phyloP scores from a whole-genome alignment of 805 yeast species.

The Pichia kluyveri region DNA sequence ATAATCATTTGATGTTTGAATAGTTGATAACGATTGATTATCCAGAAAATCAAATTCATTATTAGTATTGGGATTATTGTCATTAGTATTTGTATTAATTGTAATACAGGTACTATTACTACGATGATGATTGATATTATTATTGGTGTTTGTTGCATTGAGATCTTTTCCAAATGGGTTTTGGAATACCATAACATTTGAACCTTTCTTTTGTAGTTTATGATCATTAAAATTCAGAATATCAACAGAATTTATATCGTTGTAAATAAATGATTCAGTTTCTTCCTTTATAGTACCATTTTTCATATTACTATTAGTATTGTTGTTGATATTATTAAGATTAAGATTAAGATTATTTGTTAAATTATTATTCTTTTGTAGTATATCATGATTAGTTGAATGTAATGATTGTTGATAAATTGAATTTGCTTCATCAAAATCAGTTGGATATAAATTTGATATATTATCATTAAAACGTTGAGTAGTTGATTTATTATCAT shows the following conservation, averaged over 20 bases:
- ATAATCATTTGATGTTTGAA: slow-evolving; percentile 1
- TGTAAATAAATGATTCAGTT: slow-evolving; percentile 24
- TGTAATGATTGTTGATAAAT: slow-evolving; percentile 19
- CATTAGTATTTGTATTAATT: neutral
- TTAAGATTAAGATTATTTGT: slow-evolving; percentile 2
- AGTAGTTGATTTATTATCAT: neutral
- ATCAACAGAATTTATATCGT: slow-evolving; percentile 13
- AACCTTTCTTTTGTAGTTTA: slow-evolving; percentile 4
- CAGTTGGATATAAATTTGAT: neutral
- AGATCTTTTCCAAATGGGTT: slow-evolving; percentile 1
- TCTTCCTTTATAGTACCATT: slow-evolving; percentile 1
- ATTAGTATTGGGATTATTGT: slow-evolving; percentile 7
- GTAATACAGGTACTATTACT: slow-evolving; percentile 6
- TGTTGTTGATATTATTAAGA: neutral
- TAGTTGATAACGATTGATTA: slow-evolving; percentile 10
- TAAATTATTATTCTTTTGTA: slow-evolving; percentile 1
- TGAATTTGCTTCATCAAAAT: slow-evolving; percentile 16
- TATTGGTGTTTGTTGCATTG: neutral
- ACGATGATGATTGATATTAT: slow-evolving; percentile 1
- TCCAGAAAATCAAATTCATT: slow-evolving; percentile 16
- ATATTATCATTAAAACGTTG: neutral
- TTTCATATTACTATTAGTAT: neutral
- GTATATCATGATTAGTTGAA: slow-evolving; percentile 11
- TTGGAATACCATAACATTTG: neutral
- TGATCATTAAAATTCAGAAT: slow-evolving; percentile 5